Percentiles rank a stretch among this genome's conserved stretches.
Conservation (phyloP, 306 rosid species). For the Ceratonia siliqua region DNA sequence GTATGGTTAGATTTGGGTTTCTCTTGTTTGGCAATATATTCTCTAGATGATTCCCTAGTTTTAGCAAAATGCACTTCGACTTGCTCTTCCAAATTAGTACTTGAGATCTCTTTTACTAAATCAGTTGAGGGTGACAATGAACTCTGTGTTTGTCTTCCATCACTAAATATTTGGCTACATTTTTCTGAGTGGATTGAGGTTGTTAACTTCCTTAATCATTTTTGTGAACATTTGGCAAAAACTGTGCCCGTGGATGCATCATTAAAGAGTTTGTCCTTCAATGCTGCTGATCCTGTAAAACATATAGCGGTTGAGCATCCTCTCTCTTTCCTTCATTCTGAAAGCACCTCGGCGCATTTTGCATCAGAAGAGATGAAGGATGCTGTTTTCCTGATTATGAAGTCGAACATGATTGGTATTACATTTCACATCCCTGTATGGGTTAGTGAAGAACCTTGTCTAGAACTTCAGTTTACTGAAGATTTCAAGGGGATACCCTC, state of each 20-base stretch:
- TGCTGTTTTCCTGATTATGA: conserved; percentile 38
- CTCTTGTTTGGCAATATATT: conserved; percentile 54
- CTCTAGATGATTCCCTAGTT: conserved; percentile 45
- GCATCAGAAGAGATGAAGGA: conserved; percentile 45
- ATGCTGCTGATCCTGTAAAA: conserved; percentile 35
- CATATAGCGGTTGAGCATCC: conserved; percentile 28
- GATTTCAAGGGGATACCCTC: conserved; percentile 36
- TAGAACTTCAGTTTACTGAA: conserved; percentile 44
- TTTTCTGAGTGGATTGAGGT: conserved; percentile 67
- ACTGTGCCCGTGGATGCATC: conserved; percentile 27
- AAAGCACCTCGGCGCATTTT: conserved; percentile 34
- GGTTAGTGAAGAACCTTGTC: conserved; percentile 41
- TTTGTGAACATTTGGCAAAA: conserved; percentile 40
- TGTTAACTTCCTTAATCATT: conserved; percentile 49
- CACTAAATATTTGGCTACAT: conserved; percentile 79
- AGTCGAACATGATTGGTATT: conserved; percentile 52
- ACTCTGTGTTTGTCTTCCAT: conserved; percentile 60
- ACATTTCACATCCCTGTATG: conserved; percentile 69
- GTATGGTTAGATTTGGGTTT: conserved; percentile 51
- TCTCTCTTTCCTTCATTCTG: conserved; percentile 39
- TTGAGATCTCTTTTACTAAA: conserved; percentile 56
- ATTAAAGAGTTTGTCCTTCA: conserved; percentile 31
- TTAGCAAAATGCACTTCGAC: conserved; percentile 62
- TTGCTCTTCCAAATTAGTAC: conserved; percentile 44
- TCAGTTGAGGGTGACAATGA: conserved; percentile 50